Evolutionary conservation across 257 asterid species (phyloP).

Genomic region (Echium plantagineum): DNA sequence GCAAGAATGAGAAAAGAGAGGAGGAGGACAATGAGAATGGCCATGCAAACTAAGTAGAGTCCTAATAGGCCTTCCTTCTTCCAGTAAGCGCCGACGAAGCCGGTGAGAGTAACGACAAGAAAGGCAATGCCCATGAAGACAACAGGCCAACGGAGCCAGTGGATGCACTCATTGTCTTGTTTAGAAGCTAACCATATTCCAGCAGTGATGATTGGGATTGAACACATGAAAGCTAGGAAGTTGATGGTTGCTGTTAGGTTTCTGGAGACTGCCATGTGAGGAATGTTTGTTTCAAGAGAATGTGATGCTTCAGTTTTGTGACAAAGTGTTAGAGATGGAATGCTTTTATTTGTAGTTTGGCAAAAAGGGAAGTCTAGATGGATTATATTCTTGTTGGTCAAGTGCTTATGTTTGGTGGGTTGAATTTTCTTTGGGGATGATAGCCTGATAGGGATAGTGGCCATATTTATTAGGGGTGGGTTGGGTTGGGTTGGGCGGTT

Average conservation of each 20-base stretch:
- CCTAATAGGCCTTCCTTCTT: slow-evolving; percentile 70
- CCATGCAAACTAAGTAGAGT: slow-evolving; percentile 73
- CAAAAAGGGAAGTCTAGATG: no score
- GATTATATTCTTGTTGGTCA: no score
- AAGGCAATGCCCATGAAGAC: slow-evolving; percentile 60
- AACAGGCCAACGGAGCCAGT: slow-evolving; percentile 93
- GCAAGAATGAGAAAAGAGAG: slow-evolving; percentile 64
- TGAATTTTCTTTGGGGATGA: no score
- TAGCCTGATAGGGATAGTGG: no score
- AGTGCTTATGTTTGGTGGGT: no score
- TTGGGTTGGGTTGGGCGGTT: no score
- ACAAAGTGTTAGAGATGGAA: background rate
- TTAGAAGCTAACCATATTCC: slow-evolving; percentile 88
- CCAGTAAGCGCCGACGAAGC: slow-evolving; percentile 87
- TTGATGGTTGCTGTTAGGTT: slow-evolving; percentile 73
- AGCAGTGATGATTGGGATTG: slow-evolving; percentile 76
- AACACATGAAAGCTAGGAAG: slow-evolving; percentile 82
- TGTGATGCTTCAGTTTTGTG: background rate
- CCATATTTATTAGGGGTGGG: no score
- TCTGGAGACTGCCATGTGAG: slow-evolving; percentile 74
- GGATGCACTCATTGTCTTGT: slow-evolving; percentile 93
- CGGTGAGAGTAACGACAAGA: slow-evolving; percentile 53
- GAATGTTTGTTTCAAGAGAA: no score
- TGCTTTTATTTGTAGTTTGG: background rate
- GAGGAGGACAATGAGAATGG: slow-evolving; percentile 67